phyloP scores from a whole-genome alignment of 495 filamentous ascomycete genomes.

The Annulohypoxylon moriforme region DNA sequence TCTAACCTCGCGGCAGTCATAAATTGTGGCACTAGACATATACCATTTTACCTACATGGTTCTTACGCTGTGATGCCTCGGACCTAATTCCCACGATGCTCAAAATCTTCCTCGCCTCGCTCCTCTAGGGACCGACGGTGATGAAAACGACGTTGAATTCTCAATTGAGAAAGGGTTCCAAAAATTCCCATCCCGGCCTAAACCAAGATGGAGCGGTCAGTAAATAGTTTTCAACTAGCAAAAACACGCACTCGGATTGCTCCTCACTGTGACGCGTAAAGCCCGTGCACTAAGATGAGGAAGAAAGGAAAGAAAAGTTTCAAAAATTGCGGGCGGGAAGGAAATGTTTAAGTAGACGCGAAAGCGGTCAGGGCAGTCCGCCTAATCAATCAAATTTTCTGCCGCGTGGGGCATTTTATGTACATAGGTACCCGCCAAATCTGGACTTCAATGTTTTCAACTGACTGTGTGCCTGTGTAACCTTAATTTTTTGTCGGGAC shows the following conservation, averaged over 20 bases:
- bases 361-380: conserved; percentile 45
- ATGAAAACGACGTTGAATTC: conserved; percentile 34
- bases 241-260: conserved; percentile 66
- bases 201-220: conserved; percentile 55
- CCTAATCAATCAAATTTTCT: conserved; percentile 36
- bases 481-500: neutral
- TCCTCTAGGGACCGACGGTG: conserved; percentile 45
- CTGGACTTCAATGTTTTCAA: too few species aligned
- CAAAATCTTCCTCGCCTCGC: conserved; percentile 46
- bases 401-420: conserved; percentile 15
- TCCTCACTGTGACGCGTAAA: conserved; percentile 66
- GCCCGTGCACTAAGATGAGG: conserved; percentile 63
- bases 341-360: conserved; percentile 40
- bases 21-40: too few species aligned
- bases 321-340: conserved; percentile 31
- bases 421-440: neutral
- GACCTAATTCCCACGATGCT: too few species aligned
- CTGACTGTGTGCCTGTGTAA: neutral
- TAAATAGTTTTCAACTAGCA: conserved; percentile 69
- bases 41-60: too few species aligned
- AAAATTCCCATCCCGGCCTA: conserved; percentile 59
- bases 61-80: too few species aligned
- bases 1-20: too few species aligned
- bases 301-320: conserved; percentile 43
- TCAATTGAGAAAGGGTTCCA: conserved; percentile 45